These are phyloP conservation scores for Malassezia cuniculi DNA, from an alignment of 1,284 basidiomycete genomes.

Conservation along the genomic window DNA sequence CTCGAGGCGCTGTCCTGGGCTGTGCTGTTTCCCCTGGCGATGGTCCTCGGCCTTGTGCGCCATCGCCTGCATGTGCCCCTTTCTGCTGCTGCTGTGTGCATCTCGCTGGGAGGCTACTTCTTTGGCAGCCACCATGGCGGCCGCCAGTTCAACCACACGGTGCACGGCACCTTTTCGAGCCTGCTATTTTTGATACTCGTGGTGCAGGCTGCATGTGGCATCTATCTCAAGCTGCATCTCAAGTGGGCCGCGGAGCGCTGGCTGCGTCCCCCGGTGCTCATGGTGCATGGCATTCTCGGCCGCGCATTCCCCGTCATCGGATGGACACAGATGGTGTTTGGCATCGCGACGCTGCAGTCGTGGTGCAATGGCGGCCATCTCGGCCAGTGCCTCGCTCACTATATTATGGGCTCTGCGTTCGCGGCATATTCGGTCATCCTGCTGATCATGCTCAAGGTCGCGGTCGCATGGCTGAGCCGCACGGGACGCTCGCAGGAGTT, in stretches of 20 bases:
- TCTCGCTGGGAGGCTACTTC: constrained; percentile 35
- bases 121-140: constrained; percentile 36
- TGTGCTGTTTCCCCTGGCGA: constrained; percentile 34
- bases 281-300: constrained; percentile 66
- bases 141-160: constrained; percentile 34
- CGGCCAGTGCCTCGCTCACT: constrained; percentile 56
- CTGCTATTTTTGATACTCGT: constrained; percentile 30
- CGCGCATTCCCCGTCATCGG: constrained; percentile 74
- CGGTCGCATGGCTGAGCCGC: constrained; percentile 64
- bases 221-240: constrained; percentile 86
- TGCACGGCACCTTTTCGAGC: constrained; percentile 36
- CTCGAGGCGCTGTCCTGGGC: constrained; percentile 32
- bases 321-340: constrained; percentile 47
- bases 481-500: constrained; percentile 59
- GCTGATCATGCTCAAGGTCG: constrained; percentile 67
- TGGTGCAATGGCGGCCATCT: constrained; percentile 59
- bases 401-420: constrained; percentile 47
- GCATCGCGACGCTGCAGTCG: constrained; percentile 32
- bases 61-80: constrained; percentile 40
- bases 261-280: constrained; percentile 61
- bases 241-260: constrained; percentile 55
- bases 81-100: constrained; percentile 20
- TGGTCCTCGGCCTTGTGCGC: constrained; percentile 40
- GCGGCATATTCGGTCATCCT: constrained; percentile 75
- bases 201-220: constrained; percentile 59